A percentile compares a stretch with the other conserved stretches of the same genome.
Evolutionary conservation across 768 basidiomycete genomes (phyloP).

Genomic region (Cystofilobasidium macerans): DNA sequence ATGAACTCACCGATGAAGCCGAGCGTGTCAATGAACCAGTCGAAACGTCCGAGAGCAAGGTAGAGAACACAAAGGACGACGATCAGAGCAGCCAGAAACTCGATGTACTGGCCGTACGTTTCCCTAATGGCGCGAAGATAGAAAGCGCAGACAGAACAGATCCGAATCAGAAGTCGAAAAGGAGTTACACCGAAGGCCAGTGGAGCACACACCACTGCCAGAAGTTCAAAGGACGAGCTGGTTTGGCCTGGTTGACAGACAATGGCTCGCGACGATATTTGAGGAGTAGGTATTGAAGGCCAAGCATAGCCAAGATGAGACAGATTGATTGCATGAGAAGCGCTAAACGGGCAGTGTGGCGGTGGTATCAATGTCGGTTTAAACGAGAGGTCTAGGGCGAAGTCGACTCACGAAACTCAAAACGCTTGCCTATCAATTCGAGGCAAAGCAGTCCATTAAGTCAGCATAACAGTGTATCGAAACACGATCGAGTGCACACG

Average conservation of each 20-base stretch:
- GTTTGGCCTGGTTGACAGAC: background rate
- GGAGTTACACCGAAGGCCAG: no score
- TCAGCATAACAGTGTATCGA: background rate
- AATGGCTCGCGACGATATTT: slow-evolving; percentile 3
- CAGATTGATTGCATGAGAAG: slow-evolving; percentile 22
- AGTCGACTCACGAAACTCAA: slow-evolving; percentile 1
- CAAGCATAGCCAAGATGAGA: slow-evolving; percentile 21
- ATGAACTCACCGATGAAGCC: slow-evolving; percentile 15
- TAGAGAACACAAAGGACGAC: slow-evolving; percentile 19
- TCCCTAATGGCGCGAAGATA: slow-evolving; percentile 2
- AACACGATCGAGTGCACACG: background rate
- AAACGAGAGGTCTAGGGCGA: background rate
- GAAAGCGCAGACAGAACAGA: background rate
- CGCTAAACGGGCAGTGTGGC: no score
- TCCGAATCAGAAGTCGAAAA: background rate
- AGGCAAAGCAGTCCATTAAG: background rate
- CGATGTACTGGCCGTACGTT: slow-evolving; percentile 17
- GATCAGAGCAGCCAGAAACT: slow-evolving; percentile 22
- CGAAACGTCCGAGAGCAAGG: slow-evolving; percentile 10
- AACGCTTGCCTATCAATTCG: slow-evolving; percentile 5
- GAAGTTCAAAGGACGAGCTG: slow-evolving; percentile 18
- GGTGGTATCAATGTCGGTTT: no score
- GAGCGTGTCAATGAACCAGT: slow-evolving; percentile 18
- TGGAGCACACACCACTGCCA: slow-evolving; percentile 17
- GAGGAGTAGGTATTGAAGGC: slow-evolving; percentile 20